Base-by-base conservation (phyloP, 352 stramenopile genomes). In the Globisporangium polare region DNA sequence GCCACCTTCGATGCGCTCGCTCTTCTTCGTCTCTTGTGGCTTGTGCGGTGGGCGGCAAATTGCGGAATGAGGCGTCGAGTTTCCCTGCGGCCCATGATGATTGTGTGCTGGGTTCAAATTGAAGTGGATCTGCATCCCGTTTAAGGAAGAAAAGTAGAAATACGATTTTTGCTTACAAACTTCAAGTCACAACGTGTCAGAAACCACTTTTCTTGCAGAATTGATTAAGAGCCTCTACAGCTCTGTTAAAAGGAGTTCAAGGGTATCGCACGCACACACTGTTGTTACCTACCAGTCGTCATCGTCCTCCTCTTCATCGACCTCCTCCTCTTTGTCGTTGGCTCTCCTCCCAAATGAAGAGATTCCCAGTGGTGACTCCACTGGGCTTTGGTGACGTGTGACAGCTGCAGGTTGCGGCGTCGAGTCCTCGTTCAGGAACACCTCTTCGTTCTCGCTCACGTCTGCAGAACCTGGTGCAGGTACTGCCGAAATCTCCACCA, bases 281-380 rank as follows among this genome's bases (percentile, higher is more conserved):
- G 2, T 17, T 20, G n/a, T n/a, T n/a, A n/a, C n/a, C n/a, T 65
- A 67, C 53, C 53, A 62, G 18, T 67, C 62, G 27, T 65, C 58
- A 3, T 67, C 61, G 5, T 67, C 62, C 0, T 67, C 61, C 0
- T 67, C 61, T 3, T 67, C 61, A 24, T 62, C 54, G 29, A 66
- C 26, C 13, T 53, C 53, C 52, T 63, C 37, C 2, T 54, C 20
- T 18, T 33, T 26, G 5, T 39, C 5, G 1, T 31, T 6, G 22
- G 22, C 22, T 29, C 13, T 27, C 29, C 26, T 43, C 9, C n/a
- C 2, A 20, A 29, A 18, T 26, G 53, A n/a, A 17, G 8, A 37
- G 27, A 33, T 33, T 7, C 4, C 22, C 22, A 4, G 20, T 12
- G 29, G 31, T 33, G 24, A 26, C 42, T 53, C 29, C 24, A 5